These are phyloP conservation scores for Tylopilus sp. DNA, from an alignment of 768 basidiomycete genomes.

Conservation along the genomic window DNA sequence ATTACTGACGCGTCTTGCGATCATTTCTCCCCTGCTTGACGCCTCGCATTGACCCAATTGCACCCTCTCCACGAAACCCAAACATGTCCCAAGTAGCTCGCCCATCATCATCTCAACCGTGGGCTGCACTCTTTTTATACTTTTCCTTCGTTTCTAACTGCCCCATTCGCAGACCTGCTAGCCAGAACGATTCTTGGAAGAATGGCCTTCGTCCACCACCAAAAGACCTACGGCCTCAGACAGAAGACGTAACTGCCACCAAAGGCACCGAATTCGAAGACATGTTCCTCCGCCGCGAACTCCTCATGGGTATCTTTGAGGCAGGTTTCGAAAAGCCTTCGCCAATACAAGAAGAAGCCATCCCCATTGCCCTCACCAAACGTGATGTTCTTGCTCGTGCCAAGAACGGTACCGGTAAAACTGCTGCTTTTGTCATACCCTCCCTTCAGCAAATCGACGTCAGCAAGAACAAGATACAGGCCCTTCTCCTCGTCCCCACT, in stretches of 20 bases:
- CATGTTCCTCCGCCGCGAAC: slow-evolving; percentile 86
- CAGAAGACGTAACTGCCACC: slow-evolving; percentile 93
- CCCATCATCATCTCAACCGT: slow-evolving; percentile 33
- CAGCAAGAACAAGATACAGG: slow-evolving; percentile 85
- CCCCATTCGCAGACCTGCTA: slow-evolving; percentile 22
- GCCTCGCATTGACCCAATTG: slow-evolving; percentile 8
- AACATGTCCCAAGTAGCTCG: slow-evolving; percentile 32
- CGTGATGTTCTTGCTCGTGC: slow-evolving; percentile 94
- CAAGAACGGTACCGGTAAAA: slow-evolving; percentile 97
- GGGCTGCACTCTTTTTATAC: slow-evolving; percentile 1
- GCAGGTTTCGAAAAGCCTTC: slow-evolving; percentile 96
- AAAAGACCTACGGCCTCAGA: slow-evolving; percentile 93
- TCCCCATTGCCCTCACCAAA: slow-evolving; percentile 89
- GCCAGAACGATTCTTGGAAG: slow-evolving; percentile 56
- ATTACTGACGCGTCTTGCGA: slow-evolving; percentile 23
- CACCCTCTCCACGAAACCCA: slow-evolving; percentile 10
- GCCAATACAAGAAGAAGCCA: slow-evolving; percentile 99
- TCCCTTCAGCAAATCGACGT: slow-evolving; percentile 91
- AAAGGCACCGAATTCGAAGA: slow-evolving; percentile 96
- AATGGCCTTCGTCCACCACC: slow-evolving; percentile 75
- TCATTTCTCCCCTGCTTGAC: slow-evolving; percentile 12
- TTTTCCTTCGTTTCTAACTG: slow-evolving; percentile 4
- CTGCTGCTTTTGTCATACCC: slow-evolving; percentile 98
- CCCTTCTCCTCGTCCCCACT: slow-evolving; percentile 95
- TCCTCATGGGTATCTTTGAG: slow-evolving; percentile 99